Evolutionary conservation across 225 moss, liverwort and hornwort species (phyloP).

Genomic region (Physcomitrellopsis africana): DNA sequence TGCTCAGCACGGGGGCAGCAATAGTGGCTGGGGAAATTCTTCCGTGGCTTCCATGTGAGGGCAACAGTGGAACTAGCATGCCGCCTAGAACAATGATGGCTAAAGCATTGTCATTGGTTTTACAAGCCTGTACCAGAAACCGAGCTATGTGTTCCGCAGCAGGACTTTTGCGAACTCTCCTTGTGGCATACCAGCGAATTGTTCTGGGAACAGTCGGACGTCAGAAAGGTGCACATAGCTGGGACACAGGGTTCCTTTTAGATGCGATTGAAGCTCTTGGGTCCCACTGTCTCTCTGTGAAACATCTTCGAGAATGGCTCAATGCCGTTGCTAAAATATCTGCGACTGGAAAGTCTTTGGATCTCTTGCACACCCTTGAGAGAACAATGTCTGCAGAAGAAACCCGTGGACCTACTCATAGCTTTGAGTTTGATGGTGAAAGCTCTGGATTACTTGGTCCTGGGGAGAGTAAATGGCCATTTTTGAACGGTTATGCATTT

Average conservation of each 20-base stretch:
- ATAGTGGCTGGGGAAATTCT: conserved; percentile 82
- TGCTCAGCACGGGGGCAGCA: conserved; percentile 89
- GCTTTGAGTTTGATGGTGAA: conserved; percentile 91
- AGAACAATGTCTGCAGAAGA: conserved; percentile 83
- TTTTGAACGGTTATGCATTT: conserved; percentile 85
- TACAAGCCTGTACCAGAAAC: conserved; percentile 90
- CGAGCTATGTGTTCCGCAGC: conserved; percentile 95
- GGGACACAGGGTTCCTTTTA: conserved; percentile 69
- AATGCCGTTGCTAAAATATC: conserved; percentile 59
- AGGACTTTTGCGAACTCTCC: conserved; percentile 75
- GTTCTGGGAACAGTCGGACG: conserved; percentile 49
- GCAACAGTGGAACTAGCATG: conserved; percentile 41
- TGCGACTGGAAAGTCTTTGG: conserved; percentile 64
- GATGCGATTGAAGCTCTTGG: conserved; percentile 88
- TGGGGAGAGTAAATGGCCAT: conserved; percentile 92
- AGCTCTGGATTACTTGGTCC: conserved; percentile 93
- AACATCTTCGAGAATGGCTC: conserved; percentile 86
- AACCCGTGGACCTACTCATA: conserved; percentile 78
- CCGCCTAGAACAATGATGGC: conserved; percentile 82
- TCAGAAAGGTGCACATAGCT: conserved; percentile 48
- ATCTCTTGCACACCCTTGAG: conserved; percentile 74
- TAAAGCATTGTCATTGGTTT: conserved; percentile 74
- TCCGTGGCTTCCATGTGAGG: conserved; percentile 76
- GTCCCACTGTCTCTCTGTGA: conserved; percentile 71
- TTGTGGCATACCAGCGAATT: conserved; percentile 69